phyloP scores from a whole-genome alignment of 2,329 filamentous ascomycete genomes.

The Emmonsiellopsis sp. region DNA sequence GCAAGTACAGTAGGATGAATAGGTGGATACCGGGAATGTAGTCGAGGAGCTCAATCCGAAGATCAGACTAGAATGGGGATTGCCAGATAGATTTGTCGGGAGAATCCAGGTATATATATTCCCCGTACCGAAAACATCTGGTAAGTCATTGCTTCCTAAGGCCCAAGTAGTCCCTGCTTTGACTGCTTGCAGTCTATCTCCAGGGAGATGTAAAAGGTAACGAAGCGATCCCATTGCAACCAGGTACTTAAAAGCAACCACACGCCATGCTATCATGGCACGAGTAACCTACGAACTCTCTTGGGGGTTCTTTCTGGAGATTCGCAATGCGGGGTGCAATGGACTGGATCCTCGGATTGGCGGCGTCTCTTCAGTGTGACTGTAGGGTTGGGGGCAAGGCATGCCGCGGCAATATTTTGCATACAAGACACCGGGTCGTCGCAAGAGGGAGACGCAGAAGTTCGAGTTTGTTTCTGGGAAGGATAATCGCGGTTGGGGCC shows the following conservation, averaged over 20 bases:
- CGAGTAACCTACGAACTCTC: background rate
- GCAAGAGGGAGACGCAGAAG: background rate
- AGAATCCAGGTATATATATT: background rate
- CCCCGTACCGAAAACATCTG: background rate
- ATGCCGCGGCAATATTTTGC: background rate
- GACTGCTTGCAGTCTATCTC: background rate
- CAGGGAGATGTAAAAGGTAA: background rate
- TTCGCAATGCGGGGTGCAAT: background rate
- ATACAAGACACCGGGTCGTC: background rate
- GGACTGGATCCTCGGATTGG: background rate
- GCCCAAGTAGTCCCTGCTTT: background rate
- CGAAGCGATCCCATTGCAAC: background rate
- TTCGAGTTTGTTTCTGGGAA: background rate
- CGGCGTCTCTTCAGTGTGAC: background rate
- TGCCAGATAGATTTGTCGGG: background rate
- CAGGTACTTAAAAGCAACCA: background rate
- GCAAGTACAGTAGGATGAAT: too few relatives aligned
- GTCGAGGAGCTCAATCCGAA: background rate
- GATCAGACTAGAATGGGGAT: background rate
- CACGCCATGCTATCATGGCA: background rate
- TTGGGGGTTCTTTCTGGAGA: background rate
- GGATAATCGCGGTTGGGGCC: background rate
- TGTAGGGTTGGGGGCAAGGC: background rate
- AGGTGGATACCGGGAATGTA: background rate
- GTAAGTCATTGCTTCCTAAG: background rate